Evolutionary conservation across 495 filamentous ascomycete genomes (phyloP).

Genomic region (Collariella sp.): DNA sequence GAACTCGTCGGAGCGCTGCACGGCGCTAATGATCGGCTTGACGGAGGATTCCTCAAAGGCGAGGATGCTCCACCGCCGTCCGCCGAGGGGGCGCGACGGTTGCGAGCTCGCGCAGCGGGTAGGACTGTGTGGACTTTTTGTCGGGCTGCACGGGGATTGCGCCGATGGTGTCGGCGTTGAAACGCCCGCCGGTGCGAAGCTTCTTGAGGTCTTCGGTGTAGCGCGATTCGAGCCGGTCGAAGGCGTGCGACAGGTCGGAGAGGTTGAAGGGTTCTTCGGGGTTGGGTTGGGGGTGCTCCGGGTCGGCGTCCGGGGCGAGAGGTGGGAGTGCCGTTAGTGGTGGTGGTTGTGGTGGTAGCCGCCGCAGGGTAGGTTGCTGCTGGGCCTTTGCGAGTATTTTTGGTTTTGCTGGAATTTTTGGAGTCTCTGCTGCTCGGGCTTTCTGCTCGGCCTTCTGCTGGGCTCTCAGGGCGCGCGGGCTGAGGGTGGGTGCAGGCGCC

Average conservation of each 20-base stretch:
- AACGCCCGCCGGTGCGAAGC: constrained; percentile 49
- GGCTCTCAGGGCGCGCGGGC: too few relatives aligned
- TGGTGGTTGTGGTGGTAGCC: too few relatives aligned
- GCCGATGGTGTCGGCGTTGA: constrained; percentile 62
- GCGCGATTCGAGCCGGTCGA: constrained; percentile 47
- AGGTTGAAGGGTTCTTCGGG: constrained; percentile 60
- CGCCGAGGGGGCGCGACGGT: constrained; percentile 66
- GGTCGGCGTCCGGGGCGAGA: constrained; percentile 8
- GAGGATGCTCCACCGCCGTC: constrained; percentile 57
- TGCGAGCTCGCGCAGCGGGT: constrained; percentile 61
- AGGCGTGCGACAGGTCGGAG: constrained; percentile 50
- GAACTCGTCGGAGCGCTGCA: constrained; percentile 52
- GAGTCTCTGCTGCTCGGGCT: too few relatives aligned
- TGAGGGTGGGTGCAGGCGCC: too few relatives aligned
- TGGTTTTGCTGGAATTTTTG: too few relatives aligned
- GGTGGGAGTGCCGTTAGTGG: neutral
- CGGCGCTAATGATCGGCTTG: constrained; percentile 63
- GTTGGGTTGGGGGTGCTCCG: constrained; percentile 20
- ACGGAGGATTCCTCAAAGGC: constrained; percentile 49
- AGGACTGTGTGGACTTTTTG: constrained; percentile 39
- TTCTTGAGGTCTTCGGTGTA: constrained; percentile 57
- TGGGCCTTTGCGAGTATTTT: too few relatives aligned
- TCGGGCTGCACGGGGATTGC: constrained; percentile 52
- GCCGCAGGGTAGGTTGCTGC: too few relatives aligned
- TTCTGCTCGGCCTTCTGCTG: too few relatives aligned